Percentiles rank a stretch among this genome's conserved stretches.
These are phyloP conservation scores for Epichloe glyceriae DNA, from an alignment of 2,329 filamentous ascomycete genomes.

Conservation along the genomic window DNA sequence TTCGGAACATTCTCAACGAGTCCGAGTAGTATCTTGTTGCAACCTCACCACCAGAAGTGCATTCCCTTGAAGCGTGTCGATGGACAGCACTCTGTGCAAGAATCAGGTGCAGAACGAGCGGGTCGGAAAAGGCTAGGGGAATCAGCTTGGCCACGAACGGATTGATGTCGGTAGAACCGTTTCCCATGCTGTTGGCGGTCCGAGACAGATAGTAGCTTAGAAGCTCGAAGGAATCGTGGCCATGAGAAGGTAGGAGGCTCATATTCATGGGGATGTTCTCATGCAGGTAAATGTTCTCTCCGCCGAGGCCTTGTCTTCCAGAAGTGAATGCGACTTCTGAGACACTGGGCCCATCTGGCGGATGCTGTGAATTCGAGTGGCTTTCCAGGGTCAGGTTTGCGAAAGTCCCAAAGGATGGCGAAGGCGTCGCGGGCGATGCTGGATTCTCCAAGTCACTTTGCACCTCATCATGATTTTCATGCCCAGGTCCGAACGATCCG, in stretches of 20 bases:
- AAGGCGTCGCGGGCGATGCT: not conserved
- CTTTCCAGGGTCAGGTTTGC: not conserved
- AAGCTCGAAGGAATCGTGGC: conserved; percentile 28
- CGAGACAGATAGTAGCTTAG: conserved; percentile 31
- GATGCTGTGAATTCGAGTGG: not conserved
- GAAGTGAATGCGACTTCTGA: not conserved
- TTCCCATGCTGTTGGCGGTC: conserved; percentile 33
- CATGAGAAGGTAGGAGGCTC: conserved; percentile 17
- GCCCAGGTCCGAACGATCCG: not conserved
- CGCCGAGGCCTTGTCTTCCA: conserved; percentile 3
- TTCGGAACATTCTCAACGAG: conserved; percentile 23
- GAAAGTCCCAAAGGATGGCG: not conserved
- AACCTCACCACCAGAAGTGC: conserved; percentile 15
- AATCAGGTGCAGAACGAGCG: conserved; percentile 31
- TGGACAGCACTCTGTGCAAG: conserved; percentile 31
- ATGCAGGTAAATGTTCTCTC: not conserved
- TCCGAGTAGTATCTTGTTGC: conserved; percentile 24
- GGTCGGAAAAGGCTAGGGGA: conserved; percentile 31
- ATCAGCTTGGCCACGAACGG: conserved; percentile 33
- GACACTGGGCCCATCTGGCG: conserved; percentile 1
- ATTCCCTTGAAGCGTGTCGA: conserved; percentile 20
- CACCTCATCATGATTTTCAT: not conserved
- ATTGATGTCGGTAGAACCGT: conserved; percentile 31
- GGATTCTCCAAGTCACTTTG: not conserved
- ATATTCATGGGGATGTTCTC: conserved; percentile 15